Conservation (phyloP, 495 filamentous ascomycete species). For the Pseudevernia furfuracea region DNA sequence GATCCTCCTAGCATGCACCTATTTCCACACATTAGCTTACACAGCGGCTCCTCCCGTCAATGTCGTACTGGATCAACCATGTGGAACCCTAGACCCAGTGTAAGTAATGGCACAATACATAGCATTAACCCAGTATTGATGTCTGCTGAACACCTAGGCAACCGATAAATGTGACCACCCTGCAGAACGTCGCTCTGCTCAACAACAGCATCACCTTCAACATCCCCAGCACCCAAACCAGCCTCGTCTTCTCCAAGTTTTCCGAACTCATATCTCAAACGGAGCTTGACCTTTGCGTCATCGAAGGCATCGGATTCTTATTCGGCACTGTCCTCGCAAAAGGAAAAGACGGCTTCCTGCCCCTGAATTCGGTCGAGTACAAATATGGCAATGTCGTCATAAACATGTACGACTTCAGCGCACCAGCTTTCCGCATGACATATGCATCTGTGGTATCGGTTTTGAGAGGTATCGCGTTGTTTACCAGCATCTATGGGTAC, state of each 20-base stretch:
- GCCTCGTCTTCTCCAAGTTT: constrained; percentile 2
- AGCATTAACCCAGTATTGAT: background rate
- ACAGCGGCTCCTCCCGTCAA: background rate
- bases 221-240: constrained; percentile 5
- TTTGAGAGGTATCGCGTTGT: constrained; percentile 12
- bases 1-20: background rate
- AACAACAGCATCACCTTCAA: constrained; percentile 5
- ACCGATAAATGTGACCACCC: background rate
- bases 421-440: background rate
- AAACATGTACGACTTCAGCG: constrained; percentile 1
- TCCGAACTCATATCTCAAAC: background rate
- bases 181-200: background rate
- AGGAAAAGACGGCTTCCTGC: background rate
- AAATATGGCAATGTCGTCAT: constrained; percentile 14
- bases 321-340: background rate
- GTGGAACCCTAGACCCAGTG: background rate
- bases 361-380: background rate
- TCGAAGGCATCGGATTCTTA: background rate
- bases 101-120: background rate
- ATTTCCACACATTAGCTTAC: background rate
- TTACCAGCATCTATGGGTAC: constrained; percentile 8
- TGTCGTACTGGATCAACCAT: background rate
- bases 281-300: constrained; percentile 9
- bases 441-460: background rate
- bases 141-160: background rate